Percentiles rank a stretch among this genome's conserved stretches.
These are phyloP conservation scores for Suhomyces xylopsoci DNA, from an alignment of 805 yeast species.

Conservation along the genomic window DNA sequence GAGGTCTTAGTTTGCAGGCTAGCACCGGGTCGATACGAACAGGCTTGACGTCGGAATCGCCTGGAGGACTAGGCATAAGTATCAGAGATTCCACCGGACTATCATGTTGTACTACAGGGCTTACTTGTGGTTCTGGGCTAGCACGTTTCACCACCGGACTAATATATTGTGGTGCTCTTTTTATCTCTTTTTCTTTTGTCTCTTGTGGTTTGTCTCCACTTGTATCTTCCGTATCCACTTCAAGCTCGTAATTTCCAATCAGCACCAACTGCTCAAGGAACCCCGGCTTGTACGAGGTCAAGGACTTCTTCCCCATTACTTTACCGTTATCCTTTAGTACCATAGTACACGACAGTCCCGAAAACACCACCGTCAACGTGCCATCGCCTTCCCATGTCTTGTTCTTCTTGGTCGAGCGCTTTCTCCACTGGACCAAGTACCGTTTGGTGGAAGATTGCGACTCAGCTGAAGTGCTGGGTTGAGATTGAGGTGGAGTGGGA, in stretches of 20 bases:
- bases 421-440: constrained; percentile 59
- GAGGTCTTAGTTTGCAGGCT: constrained; percentile 61
- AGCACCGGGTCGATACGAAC: constrained; percentile 53
- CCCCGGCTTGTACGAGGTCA: constrained; percentile 9
- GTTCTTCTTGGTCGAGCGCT: constrained; percentile 69
- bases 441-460: neutral
- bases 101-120: neutral
- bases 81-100: neutral
- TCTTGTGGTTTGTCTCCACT: neutral
- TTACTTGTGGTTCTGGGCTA: no score
- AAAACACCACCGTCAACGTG: constrained; percentile 28
- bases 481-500: neutral
- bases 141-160: no score
- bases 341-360: neutral
- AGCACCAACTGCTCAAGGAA: constrained; percentile 31
- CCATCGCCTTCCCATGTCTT: constrained; percentile 98
- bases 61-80: constrained; percentile 8
- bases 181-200: neutral
- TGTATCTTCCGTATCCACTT: constrained; percentile 46
- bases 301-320: constrained; percentile 6
- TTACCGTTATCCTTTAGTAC: constrained; percentile 11
- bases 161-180: no score
- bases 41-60: neutral
- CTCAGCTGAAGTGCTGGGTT: neutral
- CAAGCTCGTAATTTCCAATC: constrained; percentile 61